Base-by-base conservation (phyloP, 768 basidiomycete species). In the Rhodocollybia butyracea region DNA sequence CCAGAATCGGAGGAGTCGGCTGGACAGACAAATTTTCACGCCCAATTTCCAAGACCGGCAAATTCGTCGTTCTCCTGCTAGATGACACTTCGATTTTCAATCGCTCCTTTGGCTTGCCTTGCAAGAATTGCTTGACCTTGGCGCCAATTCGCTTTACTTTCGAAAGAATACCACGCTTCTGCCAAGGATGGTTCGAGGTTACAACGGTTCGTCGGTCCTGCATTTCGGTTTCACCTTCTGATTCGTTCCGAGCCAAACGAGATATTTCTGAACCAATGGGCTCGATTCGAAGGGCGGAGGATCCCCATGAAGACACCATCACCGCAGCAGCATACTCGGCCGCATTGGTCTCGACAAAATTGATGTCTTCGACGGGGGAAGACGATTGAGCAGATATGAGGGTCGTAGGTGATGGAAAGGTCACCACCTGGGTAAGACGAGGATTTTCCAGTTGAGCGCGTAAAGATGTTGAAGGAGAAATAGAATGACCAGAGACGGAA, bases 301-400 rank as follows among this genome's bases (percentile, higher is more conserved):
- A 59, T 26, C 63, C 65, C 70, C 68, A 71, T 22, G 69, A 66
- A 47, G 70, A 71, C 45, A 68, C 67, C 53, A 71, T 61, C 41
- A 73, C 56, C 38, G 70, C 72, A 22, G 65, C 60, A 45, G 72
- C 72, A 56, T 71, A 73, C 34, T 71, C 68, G 19, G 66, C 59
- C 15, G 66, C 66, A 50, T 68, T 67, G 30, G 63, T 61, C 41
- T 64, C 54, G 24, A 46, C 13, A 27, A 34, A 50, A 39, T 45
- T 30, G 12, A 19, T 17, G 31, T 48, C 21, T 22, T 34, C 36
- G 7, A 36, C 50, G 15, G 51, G 21, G 3, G 42, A 24, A 22
- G 42, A 36, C 17, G 45, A 34, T 24, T 36, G 34, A 31, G 21
- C 29, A 39, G 55, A 41, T 15, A 17, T 19, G 19, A 41, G 46